Evolutionary conservation across 306 rosid genomes (phyloP).

Genomic region (Rosa lucieae): DNA sequence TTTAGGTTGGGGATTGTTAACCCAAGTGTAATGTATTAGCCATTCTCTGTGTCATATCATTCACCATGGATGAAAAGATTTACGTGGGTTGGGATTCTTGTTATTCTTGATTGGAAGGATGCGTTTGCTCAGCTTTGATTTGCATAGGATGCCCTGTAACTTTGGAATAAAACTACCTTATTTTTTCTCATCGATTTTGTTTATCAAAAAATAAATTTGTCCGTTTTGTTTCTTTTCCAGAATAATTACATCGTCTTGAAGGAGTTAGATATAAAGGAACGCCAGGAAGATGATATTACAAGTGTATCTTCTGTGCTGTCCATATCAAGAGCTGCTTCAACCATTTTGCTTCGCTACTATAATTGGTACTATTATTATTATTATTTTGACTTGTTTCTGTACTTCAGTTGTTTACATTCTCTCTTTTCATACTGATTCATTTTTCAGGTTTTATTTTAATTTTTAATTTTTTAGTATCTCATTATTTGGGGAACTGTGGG

Average conservation of each 20-base stretch:
- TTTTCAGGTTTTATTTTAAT: too few relatives aligned
- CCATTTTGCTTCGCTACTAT: constrained; percentile 54
- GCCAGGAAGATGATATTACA: constrained; percentile 57
- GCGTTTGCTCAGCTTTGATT: background rate
- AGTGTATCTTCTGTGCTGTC: constrained; percentile 60
- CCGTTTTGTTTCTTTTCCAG: constrained; percentile 32
- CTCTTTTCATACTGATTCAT: background rate
- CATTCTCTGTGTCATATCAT: background rate
- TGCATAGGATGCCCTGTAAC: background rate
- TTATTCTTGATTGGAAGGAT: too few relatives aligned
- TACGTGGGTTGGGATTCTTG: too few relatives aligned
- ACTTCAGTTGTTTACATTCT: background rate
- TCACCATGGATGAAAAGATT: too few relatives aligned
- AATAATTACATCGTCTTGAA: constrained; percentile 54
- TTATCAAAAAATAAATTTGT: background rate
- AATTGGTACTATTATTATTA: constrained; percentile 44
- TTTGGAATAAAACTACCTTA: background rate
- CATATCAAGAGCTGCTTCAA: constrained; percentile 48
- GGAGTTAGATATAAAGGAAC: constrained; percentile 58
- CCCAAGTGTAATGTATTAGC: background rate
- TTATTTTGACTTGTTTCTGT: background rate
- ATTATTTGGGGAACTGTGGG: background rate
- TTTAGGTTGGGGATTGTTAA: background rate
- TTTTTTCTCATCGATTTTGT: background rate
- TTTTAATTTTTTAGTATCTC: too few relatives aligned